A percentile compares a stretch with the other conserved stretches of the same genome.
Evolutionary conservation across 1,139 yeast species (phyloP).

Genomic region (Maudiozyma humilis): DNA sequence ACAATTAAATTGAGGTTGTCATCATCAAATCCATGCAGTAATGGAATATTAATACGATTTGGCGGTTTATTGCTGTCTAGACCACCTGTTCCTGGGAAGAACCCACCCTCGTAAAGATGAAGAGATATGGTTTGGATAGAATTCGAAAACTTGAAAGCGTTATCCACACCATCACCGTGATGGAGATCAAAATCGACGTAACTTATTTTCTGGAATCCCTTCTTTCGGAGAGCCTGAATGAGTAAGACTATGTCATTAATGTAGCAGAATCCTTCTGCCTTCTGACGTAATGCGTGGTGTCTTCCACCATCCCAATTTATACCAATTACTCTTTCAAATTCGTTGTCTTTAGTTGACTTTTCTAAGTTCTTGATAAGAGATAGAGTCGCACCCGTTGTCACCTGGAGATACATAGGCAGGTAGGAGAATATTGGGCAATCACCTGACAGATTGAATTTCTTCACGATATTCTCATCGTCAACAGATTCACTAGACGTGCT

Average conservation of each 20-base stretch:
- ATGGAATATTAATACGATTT: conserved; percentile 45
- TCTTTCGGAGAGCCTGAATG: conserved; percentile 41
- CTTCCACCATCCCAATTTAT: conserved; percentile 78
- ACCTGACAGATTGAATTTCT: conserved; percentile 39
- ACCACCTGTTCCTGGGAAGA: conserved; percentile 66
- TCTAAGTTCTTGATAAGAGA: conserved; percentile 37
- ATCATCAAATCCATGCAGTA: conserved; percentile 50
- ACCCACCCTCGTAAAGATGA: conserved; percentile 58
- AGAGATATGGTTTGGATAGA: conserved; percentile 55
- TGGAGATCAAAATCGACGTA: conserved; percentile 70
- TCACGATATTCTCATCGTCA: not conserved
- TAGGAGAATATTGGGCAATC: conserved; percentile 62
- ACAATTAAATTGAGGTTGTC: conserved; percentile 35
- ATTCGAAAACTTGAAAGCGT: conserved; percentile 50
- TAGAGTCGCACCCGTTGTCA: conserved; percentile 53
- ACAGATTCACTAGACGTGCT: not conserved
- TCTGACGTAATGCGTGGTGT: conserved; percentile 53
- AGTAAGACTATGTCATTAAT: conserved; percentile 58
- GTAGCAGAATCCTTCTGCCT: conserved; percentile 69
- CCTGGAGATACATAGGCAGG: conserved; percentile 42
- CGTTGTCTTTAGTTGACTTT: conserved; percentile 6
- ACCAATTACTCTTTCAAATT: conserved; percentile 33
- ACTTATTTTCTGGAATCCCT: conserved; percentile 41
- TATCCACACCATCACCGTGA: conserved; percentile 75
- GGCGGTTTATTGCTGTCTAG: conserved; percentile 34